Evolutionary conservation across 2,329 filamentous ascomycete species (phyloP), one percentile per base, ranked within the genome.

Genomic region (Camillea tinctor): DNA sequence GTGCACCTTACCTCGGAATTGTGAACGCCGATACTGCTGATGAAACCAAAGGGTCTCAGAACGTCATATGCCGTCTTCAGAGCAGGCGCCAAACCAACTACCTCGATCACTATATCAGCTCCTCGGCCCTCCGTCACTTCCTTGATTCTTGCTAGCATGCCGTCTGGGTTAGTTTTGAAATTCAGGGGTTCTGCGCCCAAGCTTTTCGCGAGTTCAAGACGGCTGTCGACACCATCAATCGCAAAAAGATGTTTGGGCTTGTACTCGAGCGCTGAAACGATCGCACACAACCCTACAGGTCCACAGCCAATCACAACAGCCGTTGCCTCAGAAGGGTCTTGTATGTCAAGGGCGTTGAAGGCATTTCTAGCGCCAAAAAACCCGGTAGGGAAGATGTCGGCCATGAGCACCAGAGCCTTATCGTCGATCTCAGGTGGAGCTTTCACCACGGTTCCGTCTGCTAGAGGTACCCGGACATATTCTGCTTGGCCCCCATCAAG

Each of bases 351-450:
- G 70, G 88, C 77, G 59, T 85, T 84, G 74, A 96, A 89, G 6
- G 88, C 93, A 70, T 92, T 95, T 59, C 84, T 82, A 4, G 91
- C 91, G 6, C 91, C 93, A 68, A 93, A 96, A 77, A 87, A 96
- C 7, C 93, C 91, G 0, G 88, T 92, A 1, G 93, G 93, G 75
- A 95, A 96, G 69, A 97, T 96, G 72, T 97, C 93, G 17, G 91
- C 92, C 93, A 97, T 96, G 23, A 97, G 82, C 6, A 96, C 87
- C 54, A 96, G 81, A 40, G 87, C 87, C 64, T 90, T 84, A 66
- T 94, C 88, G 20, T 88, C 85, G 60, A 96, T 89, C 8, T 83
- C 85, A 1, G 84, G 75, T 0, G 90, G 89, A 0, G 92, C 88
- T 69, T 88, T 89, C 71, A 93, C 83, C n/a, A 89, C 85, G 0